Base-by-base conservation (phyloP, 345 rosid species). In the Syzygium grande region DNA sequence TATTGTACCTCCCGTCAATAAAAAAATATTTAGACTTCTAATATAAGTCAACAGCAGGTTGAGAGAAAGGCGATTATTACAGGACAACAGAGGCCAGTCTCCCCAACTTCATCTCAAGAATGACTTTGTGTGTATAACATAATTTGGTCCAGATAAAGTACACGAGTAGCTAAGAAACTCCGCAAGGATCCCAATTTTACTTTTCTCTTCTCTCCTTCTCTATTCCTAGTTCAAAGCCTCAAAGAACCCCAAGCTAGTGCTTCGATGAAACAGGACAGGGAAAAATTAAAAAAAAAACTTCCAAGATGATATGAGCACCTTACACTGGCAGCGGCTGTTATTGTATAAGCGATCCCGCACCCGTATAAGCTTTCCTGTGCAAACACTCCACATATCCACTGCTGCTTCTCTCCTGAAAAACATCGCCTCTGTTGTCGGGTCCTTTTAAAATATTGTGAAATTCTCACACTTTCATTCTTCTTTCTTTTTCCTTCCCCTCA, bases 311-410 rank as follows among this genome's bases (percentile, higher is more conserved):
- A 86, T 34, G 30, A 41, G 89, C 84, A 94, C 95, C 91, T 92
- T 90, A 93, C 58, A 89, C 96, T 92, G 85, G 73, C 86, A 73
- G 94, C 92, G 58, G 94, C 86, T 30, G 96, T 93, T 52, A 94
- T 89, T 43, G 89, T 88, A 84, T 92, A 93, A 56, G 96, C 94
- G 63, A 94, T 53, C 84, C 86, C 90, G 21, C 34, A 46, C 80
- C 96, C 96, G 17, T 61, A 91, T 56, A 94, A 86, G 89, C 93
- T 91, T 63, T 88, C 92, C 22, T 91, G 87, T 4, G 86, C 91
- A 84, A 94, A 34, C 6, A 90, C 58, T n/a, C 89, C 93, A 87
- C 94, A 89, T 21, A 90, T 88, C 46, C 78, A 51, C 58, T 89
- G 87, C 17, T 65, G 85, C 90, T 61, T 92, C 61, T 92, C 92